Conservation (phyloP, 345 rosid species). For the Kernera saxatilis region DNA sequence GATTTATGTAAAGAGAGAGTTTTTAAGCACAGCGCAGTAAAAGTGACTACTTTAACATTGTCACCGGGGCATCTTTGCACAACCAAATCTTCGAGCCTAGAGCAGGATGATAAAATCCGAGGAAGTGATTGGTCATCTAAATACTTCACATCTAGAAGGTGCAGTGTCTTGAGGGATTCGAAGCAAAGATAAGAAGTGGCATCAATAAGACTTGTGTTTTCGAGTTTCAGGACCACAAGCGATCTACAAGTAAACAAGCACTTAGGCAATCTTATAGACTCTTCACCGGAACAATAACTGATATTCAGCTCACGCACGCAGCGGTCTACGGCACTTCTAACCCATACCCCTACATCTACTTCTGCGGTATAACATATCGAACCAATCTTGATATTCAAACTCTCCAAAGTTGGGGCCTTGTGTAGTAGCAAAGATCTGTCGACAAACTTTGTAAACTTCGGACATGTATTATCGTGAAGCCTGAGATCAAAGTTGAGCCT, state of each 20-base stretch:
- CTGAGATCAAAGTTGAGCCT: constrained; percentile 21
- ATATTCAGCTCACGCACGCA: constrained; percentile 18
- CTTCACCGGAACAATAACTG: constrained; percentile 3
- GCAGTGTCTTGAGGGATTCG: constrained; percentile 17
- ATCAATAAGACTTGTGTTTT: constrained; percentile 14
- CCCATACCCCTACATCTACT: constrained; percentile 14
- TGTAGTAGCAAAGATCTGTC: constrained; percentile 27
- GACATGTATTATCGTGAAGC: not conserved
- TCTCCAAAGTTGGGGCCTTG: constrained; percentile 12
- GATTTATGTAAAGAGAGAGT: constrained; percentile 12
- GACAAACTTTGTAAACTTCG: constrained; percentile 13
- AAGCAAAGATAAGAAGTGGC: constrained; percentile 8
- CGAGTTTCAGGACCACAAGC: constrained; percentile 19
- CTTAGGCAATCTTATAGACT: constrained; percentile 20
- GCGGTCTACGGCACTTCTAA: constrained; percentile 17
- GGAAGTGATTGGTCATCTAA: constrained; percentile 22
- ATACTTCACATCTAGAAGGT: constrained; percentile 23
- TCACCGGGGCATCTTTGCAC: constrained; percentile 25
- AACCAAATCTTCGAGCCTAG: constrained; percentile 27
- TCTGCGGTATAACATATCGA: not conserved
- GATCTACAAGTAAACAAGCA: constrained; percentile 11
- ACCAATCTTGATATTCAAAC: constrained; percentile 16
- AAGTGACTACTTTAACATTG: constrained; percentile 13
- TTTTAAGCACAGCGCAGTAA: not conserved
- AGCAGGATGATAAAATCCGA: constrained; percentile 2